A percentile compares a stretch with the other conserved stretches of the same genome.
Evolutionary conservation across 345 rosid species (phyloP).

Genomic region (Litchi chinensis): DNA sequence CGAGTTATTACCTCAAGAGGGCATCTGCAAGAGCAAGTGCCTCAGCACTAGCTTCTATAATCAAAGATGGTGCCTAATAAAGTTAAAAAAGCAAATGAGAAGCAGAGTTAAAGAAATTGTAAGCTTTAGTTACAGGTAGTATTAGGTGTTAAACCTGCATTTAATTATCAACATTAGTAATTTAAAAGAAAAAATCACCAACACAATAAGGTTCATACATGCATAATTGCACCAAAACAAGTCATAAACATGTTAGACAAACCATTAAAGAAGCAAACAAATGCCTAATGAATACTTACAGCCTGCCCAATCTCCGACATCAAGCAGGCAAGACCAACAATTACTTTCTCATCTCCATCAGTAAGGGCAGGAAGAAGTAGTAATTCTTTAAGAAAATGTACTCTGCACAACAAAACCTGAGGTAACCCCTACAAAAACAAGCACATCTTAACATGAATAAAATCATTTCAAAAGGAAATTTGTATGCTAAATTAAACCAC

Average conservation of each 20-base stretch:
- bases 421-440: constrained; percentile 76
- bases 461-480: background rate
- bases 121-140: constrained; percentile 22
- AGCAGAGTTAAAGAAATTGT: constrained; percentile 6
- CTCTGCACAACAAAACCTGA: constrained; percentile 73
- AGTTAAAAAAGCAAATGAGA: constrained; percentile 15
- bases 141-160: constrained; percentile 8
- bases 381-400: constrained; percentile 73
- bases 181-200: background rate
- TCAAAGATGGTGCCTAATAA: constrained; percentile 82
- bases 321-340: constrained; percentile 85
- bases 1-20: constrained; percentile 64
- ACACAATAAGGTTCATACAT: background rate
- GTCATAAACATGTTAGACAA: background rate
- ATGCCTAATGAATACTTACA: constrained; percentile 46
- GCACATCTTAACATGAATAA: constrained; percentile 16
- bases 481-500: constrained; percentile 1
- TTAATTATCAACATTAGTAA: constrained; percentile 6
- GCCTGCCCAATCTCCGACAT: constrained; percentile 98
- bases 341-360: constrained; percentile 69
- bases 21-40: constrained; percentile 75
- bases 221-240: constrained; percentile 3
- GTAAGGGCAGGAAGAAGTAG: constrained; percentile 80
- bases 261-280: background rate
- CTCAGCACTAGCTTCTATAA: constrained; percentile 82